A percentile compares a stretch with the other conserved stretches of the same genome.
Conservation (phyloP, 768 basidiomycete species). For the Mycena chlorophos region DNA sequence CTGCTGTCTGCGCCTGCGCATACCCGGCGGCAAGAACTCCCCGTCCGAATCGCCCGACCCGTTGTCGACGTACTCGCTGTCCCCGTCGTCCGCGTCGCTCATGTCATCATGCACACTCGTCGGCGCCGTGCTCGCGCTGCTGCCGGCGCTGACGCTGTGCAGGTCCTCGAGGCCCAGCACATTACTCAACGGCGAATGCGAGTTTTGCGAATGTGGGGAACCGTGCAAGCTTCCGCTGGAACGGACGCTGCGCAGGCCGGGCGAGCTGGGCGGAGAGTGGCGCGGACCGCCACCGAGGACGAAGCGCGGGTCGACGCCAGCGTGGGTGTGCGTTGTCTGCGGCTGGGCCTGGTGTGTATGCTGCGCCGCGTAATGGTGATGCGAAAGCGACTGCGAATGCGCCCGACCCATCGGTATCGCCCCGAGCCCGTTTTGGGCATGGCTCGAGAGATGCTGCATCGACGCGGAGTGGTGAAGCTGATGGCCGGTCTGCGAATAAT, state of each 20-base stretch:
- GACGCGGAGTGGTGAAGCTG: neutral
- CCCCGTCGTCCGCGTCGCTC: constrained; percentile 27
- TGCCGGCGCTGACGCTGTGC: neutral
- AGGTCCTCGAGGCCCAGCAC: constrained; percentile 5
- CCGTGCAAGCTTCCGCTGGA: neutral
- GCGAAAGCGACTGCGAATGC: neutral
- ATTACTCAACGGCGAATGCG: neutral
- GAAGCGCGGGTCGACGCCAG: constrained; percentile 14
- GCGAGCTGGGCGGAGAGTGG: neutral
- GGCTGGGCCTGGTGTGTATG: neutral
- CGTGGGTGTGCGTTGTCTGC: neutral
- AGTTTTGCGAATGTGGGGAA: neutral
- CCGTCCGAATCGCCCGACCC: constrained; percentile 22
- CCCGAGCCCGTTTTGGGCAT: neutral
- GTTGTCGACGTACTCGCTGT: constrained; percentile 24
- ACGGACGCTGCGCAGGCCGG: neutral
- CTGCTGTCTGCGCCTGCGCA: neutral
- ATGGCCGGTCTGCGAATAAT: neutral
- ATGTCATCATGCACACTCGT: constrained; percentile 10
- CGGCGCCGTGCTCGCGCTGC: neutral
- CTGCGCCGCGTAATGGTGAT: neutral
- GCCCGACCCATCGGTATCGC: neutral
- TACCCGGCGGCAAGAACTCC: constrained; percentile 22
- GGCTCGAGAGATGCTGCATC: neutral
- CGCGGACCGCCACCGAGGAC: neutral